Conservation (phyloP, 495 filamentous ascomycete species). For the Pyronema domesticum region DNA sequence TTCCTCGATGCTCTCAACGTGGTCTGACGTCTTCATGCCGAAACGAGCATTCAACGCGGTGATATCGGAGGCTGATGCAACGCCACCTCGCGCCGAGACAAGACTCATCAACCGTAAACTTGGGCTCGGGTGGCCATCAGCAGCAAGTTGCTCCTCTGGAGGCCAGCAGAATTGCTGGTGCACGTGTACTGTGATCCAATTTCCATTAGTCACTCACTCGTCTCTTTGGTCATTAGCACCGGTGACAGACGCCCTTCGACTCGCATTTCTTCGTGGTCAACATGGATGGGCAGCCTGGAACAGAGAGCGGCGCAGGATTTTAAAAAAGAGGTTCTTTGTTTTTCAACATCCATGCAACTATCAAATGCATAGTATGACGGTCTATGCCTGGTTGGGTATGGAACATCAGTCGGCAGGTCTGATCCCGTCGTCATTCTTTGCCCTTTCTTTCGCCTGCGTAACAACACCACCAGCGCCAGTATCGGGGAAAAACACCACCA, state of each 20-base stretch:
- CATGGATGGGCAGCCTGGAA: neutral
- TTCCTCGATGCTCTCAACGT: too few relatives aligned
- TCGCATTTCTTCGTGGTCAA: neutral
- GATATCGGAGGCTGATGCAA: too few relatives aligned
- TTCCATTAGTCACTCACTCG: constrained; percentile 1
- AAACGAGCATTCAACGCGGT: too few relatives aligned
- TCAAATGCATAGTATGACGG: neutral
- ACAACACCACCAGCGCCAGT: neutral
- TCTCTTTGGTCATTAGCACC: neutral
- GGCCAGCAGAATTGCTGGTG: neutral
- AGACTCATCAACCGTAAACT: neutral
- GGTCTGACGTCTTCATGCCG: too few relatives aligned
- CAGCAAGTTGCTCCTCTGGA: neutral
- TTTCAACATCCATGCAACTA: neutral
- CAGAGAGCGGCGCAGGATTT: neutral
- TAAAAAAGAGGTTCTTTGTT: neutral
- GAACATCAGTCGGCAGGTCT: neutral
- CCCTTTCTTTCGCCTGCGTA: neutral
- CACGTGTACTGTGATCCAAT: neutral
- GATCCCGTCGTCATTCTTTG: neutral
- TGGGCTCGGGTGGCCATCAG: neutral
- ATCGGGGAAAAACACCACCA: neutral
- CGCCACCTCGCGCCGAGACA: too few relatives aligned
- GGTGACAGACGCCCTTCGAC: neutral
- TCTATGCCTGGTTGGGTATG: neutral